phyloP scores from a whole-genome alignment of 495 filamentous ascomycete genomes.

The Rhizodiscina lignyota region DNA sequence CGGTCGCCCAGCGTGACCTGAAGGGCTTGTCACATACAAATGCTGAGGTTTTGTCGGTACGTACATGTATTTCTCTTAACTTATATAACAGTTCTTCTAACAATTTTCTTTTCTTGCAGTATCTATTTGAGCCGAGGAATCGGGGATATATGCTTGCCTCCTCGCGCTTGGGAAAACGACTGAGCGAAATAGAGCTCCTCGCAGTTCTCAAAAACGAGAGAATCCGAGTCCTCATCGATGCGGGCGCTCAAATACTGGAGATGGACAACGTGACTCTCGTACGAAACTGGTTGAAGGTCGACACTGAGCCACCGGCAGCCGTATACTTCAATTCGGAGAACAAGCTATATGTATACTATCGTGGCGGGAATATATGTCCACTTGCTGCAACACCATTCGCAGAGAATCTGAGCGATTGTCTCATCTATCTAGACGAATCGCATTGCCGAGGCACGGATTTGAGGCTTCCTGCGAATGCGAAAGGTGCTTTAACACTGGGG shows the following conservation, averaged over 20 bases:
- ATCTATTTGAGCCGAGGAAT: slow-evolving; percentile 29
- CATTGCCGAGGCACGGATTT: slow-evolving; percentile 62
- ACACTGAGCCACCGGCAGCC: slow-evolving; percentile 18
- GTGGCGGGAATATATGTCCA: slow-evolving; percentile 21
- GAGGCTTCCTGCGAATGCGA: slow-evolving; percentile 37
- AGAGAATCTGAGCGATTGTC: slow-evolving; percentile 40
- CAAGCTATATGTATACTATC: slow-evolving; percentile 25
- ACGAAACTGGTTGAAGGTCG: slow-evolving; percentile 27
- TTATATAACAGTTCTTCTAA: too few relatives aligned
- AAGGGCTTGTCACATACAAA: slow-evolving; percentile 29
- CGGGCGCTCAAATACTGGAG: slow-evolving; percentile 33
- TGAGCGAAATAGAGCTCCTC: slow-evolving; percentile 24
- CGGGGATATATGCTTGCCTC: slow-evolving; percentile 23
- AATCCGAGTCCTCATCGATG: slow-evolving; percentile 33
- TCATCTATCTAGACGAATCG: slow-evolving; percentile 56
- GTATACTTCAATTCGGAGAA: slow-evolving; percentile 30
- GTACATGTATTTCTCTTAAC: too few relatives aligned
- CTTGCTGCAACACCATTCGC: slow-evolving; percentile 43
- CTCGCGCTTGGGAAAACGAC: slow-evolving; percentile 11
- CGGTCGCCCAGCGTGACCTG: slow-evolving; percentile 34
- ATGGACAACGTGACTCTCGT: slow-evolving; percentile 27
- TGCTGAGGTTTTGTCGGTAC: slow-evolving; percentile 34
- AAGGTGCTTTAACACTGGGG: slow-evolving; percentile 54
- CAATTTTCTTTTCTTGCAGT: too few relatives aligned
- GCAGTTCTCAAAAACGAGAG: slow-evolving; percentile 9